A percentile compares a stretch with the other conserved stretches of the same genome.
These are phyloP conservation scores for Physcomitrellopsis africana DNA, from an alignment of 225 moss, liverwort and hornwort genomes.

Conservation along the genomic window DNA sequence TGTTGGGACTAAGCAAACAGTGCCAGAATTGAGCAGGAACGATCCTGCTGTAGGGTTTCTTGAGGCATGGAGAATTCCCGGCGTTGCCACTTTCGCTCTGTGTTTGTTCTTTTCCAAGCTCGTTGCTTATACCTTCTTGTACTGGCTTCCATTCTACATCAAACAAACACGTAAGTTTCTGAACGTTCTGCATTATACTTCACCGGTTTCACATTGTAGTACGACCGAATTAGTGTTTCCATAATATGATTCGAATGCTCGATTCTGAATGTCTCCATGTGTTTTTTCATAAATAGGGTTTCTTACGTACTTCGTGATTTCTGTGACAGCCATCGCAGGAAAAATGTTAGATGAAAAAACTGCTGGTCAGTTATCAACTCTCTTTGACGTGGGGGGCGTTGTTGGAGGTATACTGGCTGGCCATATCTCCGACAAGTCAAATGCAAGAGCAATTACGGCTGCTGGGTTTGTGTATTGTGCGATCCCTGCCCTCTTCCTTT, in stretches of 20 bases:
- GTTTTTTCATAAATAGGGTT: background rate
- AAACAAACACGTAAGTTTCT: slow-evolving; percentile 71
- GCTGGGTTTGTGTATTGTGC: slow-evolving; percentile 82
- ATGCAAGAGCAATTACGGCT: slow-evolving; percentile 83
- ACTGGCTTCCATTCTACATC: slow-evolving; percentile 98
- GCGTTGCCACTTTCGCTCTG: slow-evolving; percentile 83
- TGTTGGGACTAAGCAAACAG: slow-evolving; percentile 28
- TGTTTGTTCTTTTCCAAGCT: slow-evolving; percentile 92
- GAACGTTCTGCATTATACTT: background rate
- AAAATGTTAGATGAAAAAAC: slow-evolving; percentile 60
- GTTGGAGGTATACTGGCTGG: slow-evolving; percentile 86
- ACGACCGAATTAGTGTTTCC: too few species aligned
- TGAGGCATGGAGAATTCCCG: slow-evolving; percentile 91
- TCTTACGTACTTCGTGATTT: slow-evolving; percentile 25
- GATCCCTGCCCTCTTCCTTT: slow-evolving; percentile 80
- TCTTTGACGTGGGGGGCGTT: slow-evolving; percentile 88
- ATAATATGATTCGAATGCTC: background rate
- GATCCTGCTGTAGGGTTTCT: slow-evolving; percentile 74
- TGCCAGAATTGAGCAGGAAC: slow-evolving; percentile 43
- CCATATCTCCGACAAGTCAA: slow-evolving; percentile 74
- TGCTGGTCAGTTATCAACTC: slow-evolving; percentile 77
- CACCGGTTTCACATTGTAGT: background rate
- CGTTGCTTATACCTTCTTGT: slow-evolving; percentile 90
- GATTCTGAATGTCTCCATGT: background rate
- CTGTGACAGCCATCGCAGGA: slow-evolving; percentile 67